Conservation (phyloP, 2,329 filamentous ascomycete genomes). For the Huntiella savannae region DNA sequence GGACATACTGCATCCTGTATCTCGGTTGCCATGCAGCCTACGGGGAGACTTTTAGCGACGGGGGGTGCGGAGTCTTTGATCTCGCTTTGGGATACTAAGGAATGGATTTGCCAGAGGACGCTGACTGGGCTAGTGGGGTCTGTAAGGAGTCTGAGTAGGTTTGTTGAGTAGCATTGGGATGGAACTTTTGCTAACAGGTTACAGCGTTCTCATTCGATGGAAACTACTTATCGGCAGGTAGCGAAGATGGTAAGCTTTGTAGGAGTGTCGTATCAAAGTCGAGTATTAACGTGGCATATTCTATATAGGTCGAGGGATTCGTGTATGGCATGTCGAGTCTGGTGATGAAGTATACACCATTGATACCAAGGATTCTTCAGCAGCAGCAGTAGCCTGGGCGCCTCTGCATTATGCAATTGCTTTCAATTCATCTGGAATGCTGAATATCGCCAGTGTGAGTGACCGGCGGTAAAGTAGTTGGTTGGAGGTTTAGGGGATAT, state of each 20-base stretch:
- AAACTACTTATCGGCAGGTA: constrained; percentile 53
- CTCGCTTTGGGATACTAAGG: constrained; percentile 56
- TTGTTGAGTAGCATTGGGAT: not conserved
- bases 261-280: not conserved
- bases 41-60: constrained; percentile 51
- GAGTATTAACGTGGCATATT: not conserved
- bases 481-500: not conserved
- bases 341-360: constrained; percentile 55
- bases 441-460: constrained; percentile 38
- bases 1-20: constrained; percentile 59
- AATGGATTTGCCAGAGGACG: constrained; percentile 59
- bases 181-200: not conserved
- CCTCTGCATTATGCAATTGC: constrained; percentile 56
- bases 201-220: constrained; percentile 61
- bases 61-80: constrained; percentile 61
- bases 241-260: constrained; percentile 41
- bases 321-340: constrained; percentile 53
- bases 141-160: constrained; percentile 46
- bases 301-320: constrained; percentile 24
- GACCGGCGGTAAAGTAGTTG: constrained; percentile 2
- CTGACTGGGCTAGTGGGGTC: constrained; percentile 50
- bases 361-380: constrained; percentile 41
- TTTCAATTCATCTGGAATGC: constrained; percentile 47
- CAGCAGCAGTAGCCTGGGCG: constrained; percentile 55
- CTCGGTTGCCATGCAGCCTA: constrained; percentile 49